Base-by-base conservation (phyloP, 805 yeast genomes). In the Teunomyces atbi region DNA sequence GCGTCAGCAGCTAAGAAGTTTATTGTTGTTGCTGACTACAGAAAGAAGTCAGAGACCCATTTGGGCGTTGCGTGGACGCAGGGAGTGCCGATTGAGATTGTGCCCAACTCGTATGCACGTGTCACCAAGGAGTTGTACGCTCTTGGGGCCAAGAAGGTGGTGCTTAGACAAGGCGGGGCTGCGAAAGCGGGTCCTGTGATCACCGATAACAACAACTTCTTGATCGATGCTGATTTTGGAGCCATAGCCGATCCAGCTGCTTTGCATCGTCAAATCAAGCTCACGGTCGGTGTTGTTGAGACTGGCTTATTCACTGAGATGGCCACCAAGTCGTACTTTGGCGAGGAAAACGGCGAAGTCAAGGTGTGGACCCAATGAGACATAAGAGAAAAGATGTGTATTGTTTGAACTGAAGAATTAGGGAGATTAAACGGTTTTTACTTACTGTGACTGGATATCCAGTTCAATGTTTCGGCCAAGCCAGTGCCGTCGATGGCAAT, bases 181-280 rank as follows among this genome's bases (percentile, higher is more conserved):
- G 91, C 95, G 23, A 94, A 94, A 69, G 99, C 99, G 7, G 99
- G 99, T 21, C 98, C 99, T 8, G 84, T 90, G 18, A 86, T 94
- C 53, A 92, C 99, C 26, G 99, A 94, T 66, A 94, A 94, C 69
- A 90, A 91, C 66, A 94, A 91, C 66, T 89, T 90, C 62, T 78
- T 94, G 53, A 81, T 94, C 50, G 99, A 94, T 67, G 96, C 96
- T 27, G 89, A 90, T 62, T 92, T 94, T 61, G 97, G 96, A 36
- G 79, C 78, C 49, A 81, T 94, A 43, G 65, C 72, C 36, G 64
- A 75, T 45, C 79, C 81, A 4, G 57, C 45, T 12, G 55, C 51
- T 30, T 77, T 94, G 55, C 91, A 91, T 63, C 51, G 62, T 29
- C 64, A 80, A 56, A 82, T 94, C 64, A 89, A 87, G 66, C 62